Evolutionary conservation across 306 rosid species (phyloP).

Genomic region (Cicer yamashitae): DNA sequence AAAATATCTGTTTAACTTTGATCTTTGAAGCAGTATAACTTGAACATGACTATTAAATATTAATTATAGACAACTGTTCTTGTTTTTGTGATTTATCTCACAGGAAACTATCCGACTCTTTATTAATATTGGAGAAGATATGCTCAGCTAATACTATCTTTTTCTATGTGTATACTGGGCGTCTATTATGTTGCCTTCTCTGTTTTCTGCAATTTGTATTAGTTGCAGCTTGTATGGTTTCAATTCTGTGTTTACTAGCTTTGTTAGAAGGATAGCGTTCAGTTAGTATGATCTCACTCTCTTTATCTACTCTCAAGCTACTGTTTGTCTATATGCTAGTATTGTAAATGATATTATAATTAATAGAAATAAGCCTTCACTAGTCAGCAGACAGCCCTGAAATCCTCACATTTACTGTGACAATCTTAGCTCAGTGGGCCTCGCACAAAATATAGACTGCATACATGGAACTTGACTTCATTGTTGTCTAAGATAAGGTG

Average conservation of each 20-base stretch:
- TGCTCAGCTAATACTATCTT: not conserved
- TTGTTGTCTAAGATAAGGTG: not conserved
- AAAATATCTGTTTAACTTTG: not conserved
- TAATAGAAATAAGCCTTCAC: no score
- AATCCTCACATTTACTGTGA: not conserved
- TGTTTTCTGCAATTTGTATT: constrained; percentile 14
- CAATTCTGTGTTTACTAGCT: not conserved
- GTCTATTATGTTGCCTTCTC: not conserved
- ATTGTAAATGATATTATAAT: no score
- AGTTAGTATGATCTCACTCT: not conserved
- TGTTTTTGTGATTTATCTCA: constrained; percentile 14
- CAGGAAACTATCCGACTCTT: constrained; percentile 11
- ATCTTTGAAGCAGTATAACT: constrained; percentile 10
- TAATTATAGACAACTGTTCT: constrained; percentile 8
- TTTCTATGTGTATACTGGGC: not conserved
- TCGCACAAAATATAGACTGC: not conserved
- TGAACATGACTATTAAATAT: constrained; percentile 23
- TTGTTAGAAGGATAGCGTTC: not conserved
- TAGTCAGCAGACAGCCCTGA: no score
- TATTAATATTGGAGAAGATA: not conserved
- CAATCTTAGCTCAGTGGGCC: not conserved
- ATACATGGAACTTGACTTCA: not conserved
- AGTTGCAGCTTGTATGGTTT: not conserved
- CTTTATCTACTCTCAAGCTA: no score
- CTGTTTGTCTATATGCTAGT: no score